Evolutionary conservation across 148 eudicot species (phyloP).

Genomic region (Heliamphora exappendiculata): DNA sequence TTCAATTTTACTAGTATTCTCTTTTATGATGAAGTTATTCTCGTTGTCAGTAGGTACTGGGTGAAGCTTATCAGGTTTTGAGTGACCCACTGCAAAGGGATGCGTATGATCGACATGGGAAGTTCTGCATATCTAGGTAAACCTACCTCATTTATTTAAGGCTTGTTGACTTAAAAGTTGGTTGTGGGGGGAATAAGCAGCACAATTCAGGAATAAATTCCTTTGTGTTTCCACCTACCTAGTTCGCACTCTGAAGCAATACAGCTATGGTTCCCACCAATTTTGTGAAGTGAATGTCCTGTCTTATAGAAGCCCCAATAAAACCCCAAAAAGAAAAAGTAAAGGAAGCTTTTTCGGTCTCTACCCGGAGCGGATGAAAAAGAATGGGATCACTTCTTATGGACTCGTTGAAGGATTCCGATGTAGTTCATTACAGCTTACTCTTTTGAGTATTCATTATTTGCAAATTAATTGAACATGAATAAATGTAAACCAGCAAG

Average conservation of each 20-base stretch:
- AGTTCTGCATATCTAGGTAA: conserved; percentile 73
- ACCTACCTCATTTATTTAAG: not conserved
- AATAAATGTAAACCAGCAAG: not conserved
- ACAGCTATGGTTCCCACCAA: not conserved
- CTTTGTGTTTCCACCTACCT: not conserved
- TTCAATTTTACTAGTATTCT: not conserved
- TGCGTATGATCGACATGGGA: conserved; percentile 81
- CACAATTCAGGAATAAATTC: not conserved
- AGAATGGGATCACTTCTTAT: too few species aligned
- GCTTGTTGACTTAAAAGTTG: not conserved
- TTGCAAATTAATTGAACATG: not conserved
- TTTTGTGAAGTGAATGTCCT: not conserved
- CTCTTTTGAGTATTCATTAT: not conserved
- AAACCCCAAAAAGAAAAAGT: not conserved
- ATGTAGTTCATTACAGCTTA: not conserved
- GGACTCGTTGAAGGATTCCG: too few species aligned
- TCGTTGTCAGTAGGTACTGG: conserved; percentile 44
- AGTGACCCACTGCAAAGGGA: conserved; percentile 85
- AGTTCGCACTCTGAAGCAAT: not conserved
- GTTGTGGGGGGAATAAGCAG: not conserved
- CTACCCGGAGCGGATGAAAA: too few species aligned
- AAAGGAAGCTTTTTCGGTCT: too few species aligned
- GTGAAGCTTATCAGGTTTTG: conserved; percentile 91
- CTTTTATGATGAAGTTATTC: not conserved
- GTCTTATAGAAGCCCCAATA: not conserved